Evolutionary conservation across 805 yeast genomes (phyloP), one percentile per base, ranked within the genome.

Genomic region (Starmerella stellata): DNA sequence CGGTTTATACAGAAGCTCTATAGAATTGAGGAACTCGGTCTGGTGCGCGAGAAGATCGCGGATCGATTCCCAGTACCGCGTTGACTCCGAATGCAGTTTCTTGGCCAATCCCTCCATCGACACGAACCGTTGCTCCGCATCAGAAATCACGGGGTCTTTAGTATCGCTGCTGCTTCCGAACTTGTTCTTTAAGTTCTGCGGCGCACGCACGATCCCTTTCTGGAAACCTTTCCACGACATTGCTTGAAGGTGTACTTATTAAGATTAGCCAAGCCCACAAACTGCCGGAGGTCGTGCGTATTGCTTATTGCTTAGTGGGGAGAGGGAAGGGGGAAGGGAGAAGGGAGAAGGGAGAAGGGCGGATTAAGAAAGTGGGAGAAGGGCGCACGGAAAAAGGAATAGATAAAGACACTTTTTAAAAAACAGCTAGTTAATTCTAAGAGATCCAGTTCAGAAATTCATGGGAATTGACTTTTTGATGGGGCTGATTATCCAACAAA

Each of bases 1-100:
- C 1, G 98, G 98, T 60, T 87, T 82, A 63, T 83, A 90, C 43
- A 90, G 78, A 55, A 85, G 95, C 57, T 85, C 95, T 60, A 90
- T 82, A 3, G 93, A 87, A 53, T 77, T 78, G n/a, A 94, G 78
- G 57, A 85, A 90, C 43, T 87, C 95, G 48, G 87, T 77, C 58
- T 90, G 98, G 58, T 79, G 90, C 42, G 74, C 76, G 50, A 90
- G 65, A 93, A 90, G 83, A 33, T 87, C 93, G 53, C 80, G 82
- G 40, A 90, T 93, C 0, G 96, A 93, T 25, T 70, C 69, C 51
- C 80, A 83, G 60, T 90, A 90, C 55, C 93, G 71, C 52, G 77
- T 80, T 23, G 93, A 77, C 60, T 87, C 96, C 29, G 78, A 82
- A 50, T 83, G 78, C 43, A 90, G 66, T 55, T 81, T 78, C 62